phyloP scores from a whole-genome alignment of 495 filamentous ascomycete species.

The Tirmania nivea region DNA sequence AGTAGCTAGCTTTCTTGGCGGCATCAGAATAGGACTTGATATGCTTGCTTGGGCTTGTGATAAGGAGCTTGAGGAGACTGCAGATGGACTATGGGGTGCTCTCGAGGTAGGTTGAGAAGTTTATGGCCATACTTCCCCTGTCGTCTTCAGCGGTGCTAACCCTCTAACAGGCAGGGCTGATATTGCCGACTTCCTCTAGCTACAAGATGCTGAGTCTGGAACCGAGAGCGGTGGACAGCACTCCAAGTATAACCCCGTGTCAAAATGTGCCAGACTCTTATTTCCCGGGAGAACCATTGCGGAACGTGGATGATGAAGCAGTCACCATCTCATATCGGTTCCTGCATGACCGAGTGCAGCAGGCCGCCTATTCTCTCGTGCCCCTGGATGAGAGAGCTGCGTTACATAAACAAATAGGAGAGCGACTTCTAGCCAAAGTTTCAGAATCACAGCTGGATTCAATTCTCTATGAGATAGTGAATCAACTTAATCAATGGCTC shows the following conservation, averaged over 20 bases:
- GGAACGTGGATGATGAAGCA: slow-evolving; percentile 14
- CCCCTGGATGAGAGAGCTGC: slow-evolving; percentile 13
- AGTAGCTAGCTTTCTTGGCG: slow-evolving; percentile 17
- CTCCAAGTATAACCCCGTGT: background rate
- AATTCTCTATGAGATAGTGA: slow-evolving; percentile 20
- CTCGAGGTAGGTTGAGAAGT: slow-evolving; percentile 10
- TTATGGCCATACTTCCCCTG: background rate
- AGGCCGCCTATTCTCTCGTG: slow-evolving; percentile 18
- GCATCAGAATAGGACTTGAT: slow-evolving; percentile 12
- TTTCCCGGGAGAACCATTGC: slow-evolving; percentile 10
- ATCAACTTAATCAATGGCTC: slow-evolving; percentile 19
- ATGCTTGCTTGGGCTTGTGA: slow-evolving; percentile 16
- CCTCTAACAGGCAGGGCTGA: background rate
- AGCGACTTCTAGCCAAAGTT: slow-evolving; percentile 13
- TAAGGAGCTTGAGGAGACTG: slow-evolving; percentile 15
- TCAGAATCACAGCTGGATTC: slow-evolving; percentile 13
- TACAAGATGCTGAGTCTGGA: background rate
- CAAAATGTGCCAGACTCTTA: slow-evolving; percentile 3
- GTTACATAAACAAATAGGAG: slow-evolving; percentile 18
- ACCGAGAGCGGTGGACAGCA: background rate
- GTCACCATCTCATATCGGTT: slow-evolving; percentile 12
- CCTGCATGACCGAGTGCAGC: slow-evolving; percentile 18
- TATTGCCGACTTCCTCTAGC: background rate
- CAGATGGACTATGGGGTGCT: slow-evolving; percentile 16
- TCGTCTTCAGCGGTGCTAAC: background rate